A percentile compares a stretch with the other conserved stretches of the same genome.
phyloP scores from a whole-genome alignment of 169 alveolate genomes.

The Eimeria falciformis region DNA sequence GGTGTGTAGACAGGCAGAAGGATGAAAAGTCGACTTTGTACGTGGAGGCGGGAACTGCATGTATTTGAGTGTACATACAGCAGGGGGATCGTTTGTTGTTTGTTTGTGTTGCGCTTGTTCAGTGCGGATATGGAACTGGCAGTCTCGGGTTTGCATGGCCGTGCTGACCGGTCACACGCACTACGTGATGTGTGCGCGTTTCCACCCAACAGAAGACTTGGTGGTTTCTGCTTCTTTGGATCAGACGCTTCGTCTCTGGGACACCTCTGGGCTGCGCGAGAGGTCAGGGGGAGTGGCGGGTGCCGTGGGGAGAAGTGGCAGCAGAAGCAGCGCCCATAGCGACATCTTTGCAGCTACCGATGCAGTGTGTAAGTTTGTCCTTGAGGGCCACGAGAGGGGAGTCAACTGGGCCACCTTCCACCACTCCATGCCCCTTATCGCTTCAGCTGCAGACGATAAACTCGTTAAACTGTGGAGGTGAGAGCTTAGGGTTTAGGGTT shows the following conservation, averaged over 20 bases:
- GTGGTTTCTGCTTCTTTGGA: constrained; percentile 96
- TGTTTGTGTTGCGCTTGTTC: background rate
- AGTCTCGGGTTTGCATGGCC: constrained; percentile 90
- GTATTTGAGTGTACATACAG: background rate
- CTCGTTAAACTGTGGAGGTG: constrained; percentile 84
- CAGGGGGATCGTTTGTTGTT: background rate
- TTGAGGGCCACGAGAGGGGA: constrained; percentile 98
- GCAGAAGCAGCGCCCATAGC: constrained; percentile 58
- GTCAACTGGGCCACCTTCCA: constrained; percentile 97
- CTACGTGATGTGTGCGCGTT: constrained; percentile 97
- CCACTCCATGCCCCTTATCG: constrained; percentile 92
- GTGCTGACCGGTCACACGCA: constrained; percentile 96
- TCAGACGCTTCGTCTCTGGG: constrained; percentile 97
- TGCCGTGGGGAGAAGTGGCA: constrained; percentile 55
- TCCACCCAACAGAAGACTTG: constrained; percentile 96
- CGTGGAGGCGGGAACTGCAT: background rate
- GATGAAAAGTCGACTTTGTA: background rate
- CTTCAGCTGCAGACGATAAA: constrained; percentile 90
- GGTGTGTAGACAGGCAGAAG: background rate
- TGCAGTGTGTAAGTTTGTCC: constrained; percentile 92
- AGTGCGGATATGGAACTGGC: constrained; percentile 98
- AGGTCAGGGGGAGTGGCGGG: constrained; percentile 86
- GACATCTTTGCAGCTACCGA: constrained; percentile 94
- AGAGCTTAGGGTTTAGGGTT: background rate
- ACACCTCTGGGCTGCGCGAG: constrained; percentile 92